These are phyloP conservation scores for Nitzschia palea DNA, from an alignment of 108 stramenopile genomes.

Conservation along the genomic window DNA sequence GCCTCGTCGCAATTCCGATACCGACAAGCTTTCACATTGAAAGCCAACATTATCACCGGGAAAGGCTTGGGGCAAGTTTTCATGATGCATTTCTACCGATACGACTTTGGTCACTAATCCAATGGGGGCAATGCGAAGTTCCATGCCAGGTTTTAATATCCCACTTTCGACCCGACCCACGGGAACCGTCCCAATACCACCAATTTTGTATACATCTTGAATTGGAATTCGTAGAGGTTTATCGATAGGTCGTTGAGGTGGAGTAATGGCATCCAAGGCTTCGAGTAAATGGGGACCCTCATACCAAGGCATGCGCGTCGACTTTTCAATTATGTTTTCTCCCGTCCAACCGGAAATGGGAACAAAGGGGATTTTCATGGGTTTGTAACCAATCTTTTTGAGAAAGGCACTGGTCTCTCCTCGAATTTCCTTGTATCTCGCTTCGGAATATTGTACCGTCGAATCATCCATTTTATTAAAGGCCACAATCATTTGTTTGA, in stretches of 20 bases:
- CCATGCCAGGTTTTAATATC: constrained; percentile 89
- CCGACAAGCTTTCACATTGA: constrained; percentile 89
- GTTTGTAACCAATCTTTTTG: constrained; percentile 75
- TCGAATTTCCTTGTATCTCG: constrained; percentile 90
- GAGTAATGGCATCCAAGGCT: constrained; percentile 85
- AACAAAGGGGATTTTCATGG: constrained; percentile 89
- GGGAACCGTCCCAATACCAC: constrained; percentile 93
- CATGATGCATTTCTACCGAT: constrained; percentile 96
- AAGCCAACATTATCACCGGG: constrained; percentile 97
- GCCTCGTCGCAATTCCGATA: constrained; percentile 90
- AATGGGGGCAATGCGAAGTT: constrained; percentile 78
- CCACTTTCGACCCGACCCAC: constrained; percentile 96
- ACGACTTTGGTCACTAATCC: constrained; percentile 81
- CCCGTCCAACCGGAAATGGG: constrained; percentile 96
- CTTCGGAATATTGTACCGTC: constrained; percentile 84
- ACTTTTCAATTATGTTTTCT: constrained; percentile 94
- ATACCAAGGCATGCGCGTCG: constrained; percentile 94
- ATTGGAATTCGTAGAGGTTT: constrained; percentile 96
- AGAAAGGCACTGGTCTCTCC: constrained; percentile 60
- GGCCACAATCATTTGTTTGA: constrained; percentile 96
- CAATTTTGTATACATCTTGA: constrained; percentile 96
- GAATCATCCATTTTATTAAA: constrained; percentile 97
- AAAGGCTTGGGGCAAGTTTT: constrained; percentile 74
- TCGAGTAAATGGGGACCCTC: constrained; percentile 90
- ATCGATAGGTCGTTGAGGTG: constrained; percentile 87